Percentiles rank a stretch among this genome's conserved stretches.
Evolutionary conservation across 805 yeast species (phyloP).

Genomic region (Hagleromyces aurorensis): DNA sequence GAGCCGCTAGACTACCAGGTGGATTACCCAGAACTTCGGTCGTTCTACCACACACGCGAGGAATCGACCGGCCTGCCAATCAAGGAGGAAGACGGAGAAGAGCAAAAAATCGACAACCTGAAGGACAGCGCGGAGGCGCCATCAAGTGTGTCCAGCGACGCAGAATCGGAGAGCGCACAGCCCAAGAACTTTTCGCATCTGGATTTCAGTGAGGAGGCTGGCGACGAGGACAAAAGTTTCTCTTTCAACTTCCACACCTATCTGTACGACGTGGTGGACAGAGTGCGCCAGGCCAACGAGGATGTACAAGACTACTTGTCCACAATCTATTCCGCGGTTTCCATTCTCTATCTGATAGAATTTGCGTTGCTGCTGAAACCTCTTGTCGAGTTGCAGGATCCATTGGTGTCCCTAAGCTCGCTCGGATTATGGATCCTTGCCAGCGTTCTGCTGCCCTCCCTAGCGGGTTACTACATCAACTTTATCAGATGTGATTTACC

Average conservation of each 20-base stretch:
- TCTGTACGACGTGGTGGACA: slow-evolving; percentile 15
- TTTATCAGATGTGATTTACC: slow-evolving; percentile 26
- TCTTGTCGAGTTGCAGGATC: slow-evolving; percentile 6
- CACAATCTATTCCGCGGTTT: slow-evolving; percentile 17
- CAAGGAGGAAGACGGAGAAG: slow-evolving; percentile 4
- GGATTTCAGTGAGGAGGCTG: slow-evolving; percentile 6
- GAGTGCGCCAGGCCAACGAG: slow-evolving; percentile 15
- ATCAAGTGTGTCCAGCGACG: slow-evolving; percentile 1
- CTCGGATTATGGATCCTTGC: slow-evolving; percentile 4
- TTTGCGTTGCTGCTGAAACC: slow-evolving; percentile 13
- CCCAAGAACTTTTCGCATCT: slow-evolving; percentile 4
- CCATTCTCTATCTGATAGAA: slow-evolving; percentile 17
- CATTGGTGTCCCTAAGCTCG: slow-evolving; percentile 4
- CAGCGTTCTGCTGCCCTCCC: slow-evolving; percentile 12
- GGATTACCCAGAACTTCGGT: slow-evolving; percentile 25
- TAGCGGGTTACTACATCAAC: slow-evolving; percentile 24
- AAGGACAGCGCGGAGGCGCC: slow-evolving; percentile 2
- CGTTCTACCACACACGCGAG: slow-evolving; percentile 15
- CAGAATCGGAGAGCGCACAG: background rate
- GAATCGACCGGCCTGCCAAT: slow-evolving; percentile 1
- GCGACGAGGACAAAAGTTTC: slow-evolving; percentile 9
- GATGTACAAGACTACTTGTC: slow-evolving; percentile 22
- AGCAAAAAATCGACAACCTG: slow-evolving; percentile 2
- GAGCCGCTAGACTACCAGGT: slow-evolving; percentile 17
- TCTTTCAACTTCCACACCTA: slow-evolving; percentile 19